A percentile compares a stretch with the other conserved stretches of the same genome.
These are phyloP conservation scores for Cenchrus purpureus DNA, from an alignment of 176 grass and related monocot species.

Conservation along the genomic window DNA sequence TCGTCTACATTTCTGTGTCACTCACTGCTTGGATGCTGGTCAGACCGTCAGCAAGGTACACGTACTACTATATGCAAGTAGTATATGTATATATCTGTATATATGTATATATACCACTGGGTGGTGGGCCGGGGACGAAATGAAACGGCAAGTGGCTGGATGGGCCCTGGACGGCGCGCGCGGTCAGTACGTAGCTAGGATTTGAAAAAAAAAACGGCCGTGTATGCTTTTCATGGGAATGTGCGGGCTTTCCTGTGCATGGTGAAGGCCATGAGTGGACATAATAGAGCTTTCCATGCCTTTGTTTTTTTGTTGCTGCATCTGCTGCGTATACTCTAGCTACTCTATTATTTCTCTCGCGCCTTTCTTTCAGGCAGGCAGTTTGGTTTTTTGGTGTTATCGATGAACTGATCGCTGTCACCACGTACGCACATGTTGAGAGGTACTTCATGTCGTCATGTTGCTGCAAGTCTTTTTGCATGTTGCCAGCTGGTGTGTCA, in stretches of 20 bases:
- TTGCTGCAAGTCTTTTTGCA: neutral
- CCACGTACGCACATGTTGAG: conserved; percentile 10
- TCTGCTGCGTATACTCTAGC: too few species aligned
- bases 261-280: conserved; percentile 38
- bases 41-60: conserved; percentile 1
- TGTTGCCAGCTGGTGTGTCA: neutral
- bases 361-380: neutral
- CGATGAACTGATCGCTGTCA: neutral
- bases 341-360: neutral
- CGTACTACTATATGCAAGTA: too few species aligned
- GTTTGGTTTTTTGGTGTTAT: neutral
- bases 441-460: conserved; percentile 11
- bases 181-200: neutral
- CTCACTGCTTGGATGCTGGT: neutral
- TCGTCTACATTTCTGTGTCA: conserved; percentile 36
- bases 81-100: too few species aligned
- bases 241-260: conserved; percentile 51
- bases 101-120: neutral
- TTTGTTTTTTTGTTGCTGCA: conserved; percentile 3
- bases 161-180: neutral
- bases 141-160: neutral
- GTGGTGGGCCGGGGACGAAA: conserved; percentile 3
- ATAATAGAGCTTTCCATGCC: conserved; percentile 48
- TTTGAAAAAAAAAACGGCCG: neutral
- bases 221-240: conserved; percentile 55